Evolutionary conservation across 768 basidiomycete genomes (phyloP), one percentile per base, ranked within the genome.

Genomic region (Suillus weaverae): DNA sequence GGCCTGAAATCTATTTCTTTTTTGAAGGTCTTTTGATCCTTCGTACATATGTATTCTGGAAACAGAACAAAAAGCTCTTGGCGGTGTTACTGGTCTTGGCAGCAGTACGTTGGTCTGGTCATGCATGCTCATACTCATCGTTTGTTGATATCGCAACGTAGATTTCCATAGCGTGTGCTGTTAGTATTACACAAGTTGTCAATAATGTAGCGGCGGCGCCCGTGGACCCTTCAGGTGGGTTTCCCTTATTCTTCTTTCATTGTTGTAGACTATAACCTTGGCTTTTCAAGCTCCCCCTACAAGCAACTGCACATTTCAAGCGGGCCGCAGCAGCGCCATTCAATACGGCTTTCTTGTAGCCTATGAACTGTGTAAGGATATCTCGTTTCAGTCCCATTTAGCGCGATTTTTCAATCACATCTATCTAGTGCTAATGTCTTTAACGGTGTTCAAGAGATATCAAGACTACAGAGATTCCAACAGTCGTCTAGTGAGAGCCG

Each of bases 31-130:
- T 54, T 54, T 35, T 54, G 33, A 35, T 54, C 20, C 35, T 54
- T 54, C 53, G 53, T 35, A 54, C 53, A 54, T 54, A 54, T 30
- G 36, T 38, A 2, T 63, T 63, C 55, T 63, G 62, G 62, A 48
- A 32, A 33, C 39, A 60, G 13, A 63, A 6, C 53, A 63, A 63
- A 18, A 63, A 13, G 22, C 10, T 63, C 22, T 41, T 59, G 22
- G 38, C 59, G 32, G 8, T 38, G 14, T 41, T 63, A 22, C 11
- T 63, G 20, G 32, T 59, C 10, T 30, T 60, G 33, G 62, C 53
- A 22, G 60, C 18, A 13, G 62, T 63, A 36, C 35, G 62, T 61
- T 30, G 16, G 2, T 38, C 26, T 39, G 8, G 22, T 57, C 4
- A 36, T 26, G 16, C 36, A 30, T 18, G 56, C 53, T 57, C 38